These are phyloP conservation scores for Centella asiatica DNA, from an alignment of 129 eudicot genomes.

Conservation along the genomic window DNA sequence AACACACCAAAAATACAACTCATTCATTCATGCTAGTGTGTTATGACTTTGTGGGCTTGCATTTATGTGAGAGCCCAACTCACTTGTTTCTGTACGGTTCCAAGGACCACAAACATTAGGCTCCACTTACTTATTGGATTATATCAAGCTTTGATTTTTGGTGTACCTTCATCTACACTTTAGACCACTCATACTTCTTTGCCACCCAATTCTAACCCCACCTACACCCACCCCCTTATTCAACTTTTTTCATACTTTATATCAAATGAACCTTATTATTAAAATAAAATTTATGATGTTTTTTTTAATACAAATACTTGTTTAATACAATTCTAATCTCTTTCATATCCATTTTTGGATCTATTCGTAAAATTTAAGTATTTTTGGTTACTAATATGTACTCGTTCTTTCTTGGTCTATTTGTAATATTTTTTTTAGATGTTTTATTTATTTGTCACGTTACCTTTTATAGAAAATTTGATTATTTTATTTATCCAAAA, in stretches of 20 bases:
- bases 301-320: too few species aligned
- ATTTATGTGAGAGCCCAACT: conserved; percentile 15
- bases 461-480: too few species aligned
- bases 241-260: neutral
- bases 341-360: too few species aligned
- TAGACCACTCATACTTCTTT: neutral
- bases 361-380: too few species aligned
- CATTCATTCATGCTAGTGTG: neutral
- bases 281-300: too few species aligned
- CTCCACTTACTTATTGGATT: conserved; percentile 9
- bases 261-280: too few species aligned
- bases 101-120: conserved; percentile 28
- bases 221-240: neutral
- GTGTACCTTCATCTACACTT: conserved; percentile 3
- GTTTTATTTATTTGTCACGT: too few species aligned
- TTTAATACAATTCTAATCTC: too few species aligned
- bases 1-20: neutral
- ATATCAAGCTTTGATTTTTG: conserved; percentile 7
- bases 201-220: conserved; percentile 1
- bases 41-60: conserved; percentile 1
- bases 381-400: too few species aligned
- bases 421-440: too few species aligned
- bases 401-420: too few species aligned
- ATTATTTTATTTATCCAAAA: too few species aligned
- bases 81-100: conserved; percentile 2